A percentile compares a stretch with the other conserved stretches of the same genome.
phyloP scores from a whole-genome alignment of 148 eudicot genomes.

The Pouteria glomerata region DNA sequence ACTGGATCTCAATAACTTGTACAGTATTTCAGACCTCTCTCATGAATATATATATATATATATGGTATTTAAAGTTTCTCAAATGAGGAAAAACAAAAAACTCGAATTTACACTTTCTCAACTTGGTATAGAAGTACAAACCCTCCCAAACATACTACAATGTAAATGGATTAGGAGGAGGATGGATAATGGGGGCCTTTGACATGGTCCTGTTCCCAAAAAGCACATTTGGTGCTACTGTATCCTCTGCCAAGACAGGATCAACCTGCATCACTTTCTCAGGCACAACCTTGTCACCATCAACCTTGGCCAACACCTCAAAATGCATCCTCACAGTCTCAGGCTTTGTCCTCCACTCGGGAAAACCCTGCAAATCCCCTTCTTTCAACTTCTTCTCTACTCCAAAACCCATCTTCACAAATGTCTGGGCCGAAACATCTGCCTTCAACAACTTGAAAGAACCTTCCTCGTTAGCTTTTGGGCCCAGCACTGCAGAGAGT shows the following conservation, averaged over 20 bases:
- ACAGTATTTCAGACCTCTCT: background rate
- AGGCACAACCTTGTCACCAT: constrained; percentile 78
- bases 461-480: constrained; percentile 64
- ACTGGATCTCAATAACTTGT: background rate
- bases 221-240: constrained; percentile 42
- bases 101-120: constrained; percentile 3
- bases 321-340: constrained; percentile 77
- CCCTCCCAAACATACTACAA: constrained; percentile 29
- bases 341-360: constrained; percentile 90
- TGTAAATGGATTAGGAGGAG: constrained; percentile 52
- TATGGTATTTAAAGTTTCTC: no score
- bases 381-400: constrained; percentile 65
- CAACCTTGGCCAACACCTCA: constrained; percentile 88
- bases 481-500: constrained; percentile 64
- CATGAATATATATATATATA: background rate
- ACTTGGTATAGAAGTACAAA: background rate
- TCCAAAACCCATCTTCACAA: constrained; percentile 71
- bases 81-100: background rate
- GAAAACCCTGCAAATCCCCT: constrained; percentile 46
- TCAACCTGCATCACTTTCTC: constrained; percentile 72
- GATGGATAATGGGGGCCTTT: constrained; percentile 45
- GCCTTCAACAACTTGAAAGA: constrained; percentile 81
- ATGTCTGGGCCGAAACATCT: constrained; percentile 80
- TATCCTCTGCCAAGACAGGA: constrained; percentile 59
- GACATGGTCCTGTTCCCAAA: constrained; percentile 62